phyloP scores from a whole-genome alignment of 768 basidiomycete species.

The Podaxis sp. region DNA sequence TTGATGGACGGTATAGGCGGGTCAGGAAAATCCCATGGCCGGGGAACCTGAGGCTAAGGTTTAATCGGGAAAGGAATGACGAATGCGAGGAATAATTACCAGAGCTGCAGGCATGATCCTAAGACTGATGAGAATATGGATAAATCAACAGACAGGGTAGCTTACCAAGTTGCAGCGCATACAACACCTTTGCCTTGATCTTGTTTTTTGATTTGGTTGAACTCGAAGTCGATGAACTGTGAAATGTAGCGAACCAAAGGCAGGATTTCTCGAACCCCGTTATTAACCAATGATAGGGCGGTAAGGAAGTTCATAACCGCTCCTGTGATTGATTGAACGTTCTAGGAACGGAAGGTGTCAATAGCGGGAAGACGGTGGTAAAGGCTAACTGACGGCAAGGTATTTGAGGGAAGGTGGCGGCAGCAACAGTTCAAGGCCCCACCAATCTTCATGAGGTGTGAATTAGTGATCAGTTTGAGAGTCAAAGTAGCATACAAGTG shows the following conservation, averaged over 20 bases:
- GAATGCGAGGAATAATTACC: slow-evolving; percentile 27
- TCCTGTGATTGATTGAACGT: slow-evolving; percentile 57
- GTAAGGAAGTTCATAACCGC: slow-evolving; percentile 75
- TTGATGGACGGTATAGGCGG: slow-evolving; percentile 25
- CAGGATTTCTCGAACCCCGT: slow-evolving; percentile 78
- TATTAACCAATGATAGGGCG: slow-evolving; percentile 64
- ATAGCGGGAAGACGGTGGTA: background rate
- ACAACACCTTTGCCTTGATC: slow-evolving; percentile 78
- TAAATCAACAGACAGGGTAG: slow-evolving; percentile 1
- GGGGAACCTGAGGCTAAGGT: slow-evolving; percentile 47
- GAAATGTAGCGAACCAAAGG: slow-evolving; percentile 84
- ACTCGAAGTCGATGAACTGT: slow-evolving; percentile 79
- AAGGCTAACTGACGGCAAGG: slow-evolving; percentile 47
- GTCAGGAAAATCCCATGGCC: slow-evolving; percentile 75
- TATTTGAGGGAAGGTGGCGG: slow-evolving; percentile 68
- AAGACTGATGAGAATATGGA: background rate
- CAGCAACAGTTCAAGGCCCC: slow-evolving; percentile 80
- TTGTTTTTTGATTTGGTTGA: slow-evolving; percentile 57
- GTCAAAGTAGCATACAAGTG: slow-evolving; percentile 56
- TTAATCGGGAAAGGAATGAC: background rate
- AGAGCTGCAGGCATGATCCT: slow-evolving; percentile 82
- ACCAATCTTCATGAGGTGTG: slow-evolving; percentile 65
- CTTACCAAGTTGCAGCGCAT: slow-evolving; percentile 86
- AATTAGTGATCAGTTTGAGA: background rate
- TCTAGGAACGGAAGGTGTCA: slow-evolving; percentile 32